phyloP scores from a whole-genome alignment of 768 basidiomycete species.

The Podaxis rugospora region DNA sequence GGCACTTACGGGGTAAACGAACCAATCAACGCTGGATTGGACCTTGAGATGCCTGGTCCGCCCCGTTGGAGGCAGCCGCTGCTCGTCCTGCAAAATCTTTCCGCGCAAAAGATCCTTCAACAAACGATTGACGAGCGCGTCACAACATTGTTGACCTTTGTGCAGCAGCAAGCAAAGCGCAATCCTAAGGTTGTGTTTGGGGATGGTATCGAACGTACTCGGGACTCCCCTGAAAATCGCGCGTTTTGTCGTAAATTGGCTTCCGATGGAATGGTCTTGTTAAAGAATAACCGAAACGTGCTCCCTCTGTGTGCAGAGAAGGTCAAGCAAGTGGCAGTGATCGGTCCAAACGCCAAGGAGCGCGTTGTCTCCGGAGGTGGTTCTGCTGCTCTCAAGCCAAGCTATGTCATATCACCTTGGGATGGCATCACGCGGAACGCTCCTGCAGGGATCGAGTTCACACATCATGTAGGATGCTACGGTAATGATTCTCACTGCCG shows the following conservation, averaged over 20 bases:
- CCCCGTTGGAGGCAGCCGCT: constrained; percentile 59
- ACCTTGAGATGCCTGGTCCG: constrained; percentile 76
- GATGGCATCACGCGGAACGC: constrained; percentile 52
- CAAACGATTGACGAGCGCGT: constrained; percentile 48
- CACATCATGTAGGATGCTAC: constrained; percentile 62
- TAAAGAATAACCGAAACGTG: constrained; percentile 56
- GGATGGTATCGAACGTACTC: constrained; percentile 53
- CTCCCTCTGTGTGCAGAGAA: constrained; percentile 43
- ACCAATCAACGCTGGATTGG: constrained; percentile 67
- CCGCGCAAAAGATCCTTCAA: constrained; percentile 42
- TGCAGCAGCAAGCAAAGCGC: constrained; percentile 50
- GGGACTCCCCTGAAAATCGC: constrained; percentile 47
- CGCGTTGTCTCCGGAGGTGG: constrained; percentile 72
- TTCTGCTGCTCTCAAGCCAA: constrained; percentile 67
- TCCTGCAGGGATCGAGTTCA: constrained; percentile 44
- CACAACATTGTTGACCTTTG: constrained; percentile 45
- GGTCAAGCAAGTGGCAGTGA: constrained; percentile 52
- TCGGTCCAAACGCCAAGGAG: constrained; percentile 67
- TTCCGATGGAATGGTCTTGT: constrained; percentile 58
- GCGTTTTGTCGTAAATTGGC: constrained; percentile 53
- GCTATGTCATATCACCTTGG: constrained; percentile 61
- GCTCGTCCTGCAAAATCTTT: constrained; percentile 33
- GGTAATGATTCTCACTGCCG: constrained; percentile 30
- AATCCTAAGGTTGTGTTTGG: constrained; percentile 62
- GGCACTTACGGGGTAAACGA: constrained; percentile 70